Percentiles rank a stretch among this genome's conserved stretches.
phyloP scores from a whole-genome alignment of 164 flowering plant species.

The Vitis vinifera region DNA sequence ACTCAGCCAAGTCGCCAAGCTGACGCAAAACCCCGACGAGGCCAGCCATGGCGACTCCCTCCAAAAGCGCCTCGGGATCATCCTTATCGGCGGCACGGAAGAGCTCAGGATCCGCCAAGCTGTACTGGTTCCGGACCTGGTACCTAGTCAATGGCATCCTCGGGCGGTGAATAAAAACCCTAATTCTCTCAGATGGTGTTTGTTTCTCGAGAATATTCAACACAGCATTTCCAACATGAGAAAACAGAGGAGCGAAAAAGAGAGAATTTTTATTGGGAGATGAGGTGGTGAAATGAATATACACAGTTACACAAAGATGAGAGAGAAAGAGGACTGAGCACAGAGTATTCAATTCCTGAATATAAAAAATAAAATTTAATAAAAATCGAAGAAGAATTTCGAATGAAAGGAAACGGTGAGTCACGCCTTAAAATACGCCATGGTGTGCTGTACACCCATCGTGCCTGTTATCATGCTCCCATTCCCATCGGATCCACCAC shows the following conservation, averaged over 20 bases:
- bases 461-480: slow-evolving; percentile 21
- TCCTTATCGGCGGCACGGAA: slow-evolving; percentile 78
- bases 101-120: slow-evolving; percentile 91
- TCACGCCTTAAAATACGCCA: not conserved
- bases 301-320: slow-evolving; percentile 4
- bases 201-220: too few species aligned
- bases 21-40: slow-evolving; percentile 92
- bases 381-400: too few species aligned
- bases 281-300: slow-evolving; percentile 8
- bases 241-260: slow-evolving; percentile 14
- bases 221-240: slow-evolving; percentile 17
- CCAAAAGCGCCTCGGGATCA: slow-evolving; percentile 95
- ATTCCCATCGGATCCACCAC: slow-evolving; percentile 12
- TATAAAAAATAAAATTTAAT: too few species aligned
- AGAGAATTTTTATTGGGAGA: slow-evolving; percentile 10
- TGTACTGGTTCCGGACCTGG: slow-evolving; percentile 74
- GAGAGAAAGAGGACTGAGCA: slow-evolving; percentile 3
- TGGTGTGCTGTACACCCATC: slow-evolving; percentile 8
- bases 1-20: slow-evolving; percentile 98
- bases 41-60: slow-evolving; percentile 98
- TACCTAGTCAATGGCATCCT: slow-evolving; percentile 85
- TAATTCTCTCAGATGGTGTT: slow-evolving; percentile 3
- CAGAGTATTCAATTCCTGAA: too few species aligned
- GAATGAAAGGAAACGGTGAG: slow-evolving; percentile 6
- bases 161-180: slow-evolving; percentile 16